phyloP scores from a whole-genome alignment of 495 filamentous ascomycete species.

The Xylaria nigripes region DNA sequence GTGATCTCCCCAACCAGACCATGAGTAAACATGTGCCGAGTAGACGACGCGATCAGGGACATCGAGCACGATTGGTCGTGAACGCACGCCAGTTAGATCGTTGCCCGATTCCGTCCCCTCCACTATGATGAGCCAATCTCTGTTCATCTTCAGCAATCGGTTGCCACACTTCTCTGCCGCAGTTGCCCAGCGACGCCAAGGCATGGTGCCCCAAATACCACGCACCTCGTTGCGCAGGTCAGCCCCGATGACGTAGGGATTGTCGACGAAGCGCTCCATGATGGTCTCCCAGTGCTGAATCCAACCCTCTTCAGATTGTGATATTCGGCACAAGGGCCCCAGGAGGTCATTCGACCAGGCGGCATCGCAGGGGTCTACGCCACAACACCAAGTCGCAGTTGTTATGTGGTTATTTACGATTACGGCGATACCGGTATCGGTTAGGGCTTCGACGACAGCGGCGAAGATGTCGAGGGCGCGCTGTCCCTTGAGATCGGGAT shows the following conservation, averaged over 20 bases:
- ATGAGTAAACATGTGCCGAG: slow-evolving; percentile 52
- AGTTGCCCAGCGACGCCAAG: slow-evolving; percentile 48
- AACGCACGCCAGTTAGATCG: slow-evolving; percentile 42
- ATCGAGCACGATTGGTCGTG: slow-evolving; percentile 46
- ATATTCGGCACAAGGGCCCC: slow-evolving; percentile 42
- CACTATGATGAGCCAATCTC: slow-evolving; percentile 54
- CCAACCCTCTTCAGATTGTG: slow-evolving; percentile 51
- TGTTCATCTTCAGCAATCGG: slow-evolving; percentile 44
- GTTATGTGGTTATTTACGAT: slow-evolving; percentile 59
- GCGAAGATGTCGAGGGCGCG: slow-evolving; percentile 48
- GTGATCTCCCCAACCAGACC: slow-evolving; percentile 53
- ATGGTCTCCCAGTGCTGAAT: slow-evolving; percentile 51
- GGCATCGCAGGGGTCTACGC: slow-evolving; percentile 50
- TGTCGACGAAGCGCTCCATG: slow-evolving; percentile 44
- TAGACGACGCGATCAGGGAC: slow-evolving; percentile 48
- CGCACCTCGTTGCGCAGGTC: slow-evolving; percentile 55
- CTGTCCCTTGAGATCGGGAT: slow-evolving; percentile 44
- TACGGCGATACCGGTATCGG: slow-evolving; percentile 48
- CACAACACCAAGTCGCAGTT: slow-evolving; percentile 53
- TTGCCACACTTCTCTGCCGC: slow-evolving; percentile 51
- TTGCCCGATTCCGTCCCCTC: slow-evolving; percentile 54
- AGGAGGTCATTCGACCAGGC: slow-evolving; percentile 51
- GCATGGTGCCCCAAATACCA: slow-evolving; percentile 55
- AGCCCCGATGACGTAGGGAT: slow-evolving; percentile 48
- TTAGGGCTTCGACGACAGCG: slow-evolving; percentile 46